Conservation (phyloP, 2,329 filamentous ascomycete genomes). For the Alternaria sp. region DNA sequence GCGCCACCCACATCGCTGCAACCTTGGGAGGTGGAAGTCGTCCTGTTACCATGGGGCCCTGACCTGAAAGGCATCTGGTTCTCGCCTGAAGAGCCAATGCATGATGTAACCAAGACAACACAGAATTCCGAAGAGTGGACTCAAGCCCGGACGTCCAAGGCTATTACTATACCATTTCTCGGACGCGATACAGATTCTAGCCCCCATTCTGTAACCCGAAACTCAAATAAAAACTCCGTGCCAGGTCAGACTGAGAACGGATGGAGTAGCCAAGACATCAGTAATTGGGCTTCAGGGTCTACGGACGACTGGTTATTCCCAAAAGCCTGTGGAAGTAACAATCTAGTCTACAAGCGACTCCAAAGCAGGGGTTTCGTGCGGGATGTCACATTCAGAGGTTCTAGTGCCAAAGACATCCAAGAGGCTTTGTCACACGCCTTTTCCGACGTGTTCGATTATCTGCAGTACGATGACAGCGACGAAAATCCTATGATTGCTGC, state of each 20-base stretch:
- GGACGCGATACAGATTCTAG: slow-evolving; percentile 38
- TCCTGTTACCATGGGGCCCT: slow-evolving; percentile 74
- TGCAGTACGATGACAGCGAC: slow-evolving; percentile 39
- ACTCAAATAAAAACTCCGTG: slow-evolving; percentile 22
- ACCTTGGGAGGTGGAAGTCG: slow-evolving; percentile 79
- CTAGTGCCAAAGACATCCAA: slow-evolving; percentile 74
- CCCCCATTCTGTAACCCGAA: slow-evolving; percentile 23
- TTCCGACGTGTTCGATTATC: slow-evolving; percentile 57
- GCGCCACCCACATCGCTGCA: slow-evolving; percentile 67
- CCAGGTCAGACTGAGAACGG: slow-evolving; percentile 52
- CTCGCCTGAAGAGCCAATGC: slow-evolving; percentile 52
- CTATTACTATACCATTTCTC: slow-evolving; percentile 15
- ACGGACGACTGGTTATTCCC: slow-evolving; percentile 70
- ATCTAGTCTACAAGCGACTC: slow-evolving; percentile 73
- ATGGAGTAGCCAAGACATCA: slow-evolving; percentile 59
- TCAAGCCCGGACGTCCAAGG: slow-evolving; percentile 39
- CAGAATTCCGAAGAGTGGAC: slow-evolving; percentile 59
- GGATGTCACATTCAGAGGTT: slow-evolving; percentile 66
- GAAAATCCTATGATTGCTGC: slow-evolving; percentile 35
- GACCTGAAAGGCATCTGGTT: slow-evolving; percentile 64
- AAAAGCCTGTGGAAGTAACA: slow-evolving; percentile 71
- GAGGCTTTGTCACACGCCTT: slow-evolving; percentile 70
- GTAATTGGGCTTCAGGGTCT: slow-evolving; percentile 57
- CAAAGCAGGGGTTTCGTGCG: slow-evolving; percentile 76
- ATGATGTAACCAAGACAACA: slow-evolving; percentile 47